phyloP scores from a whole-genome alignment of 208 protist species.

The Leishmania tarentolae region DNA sequence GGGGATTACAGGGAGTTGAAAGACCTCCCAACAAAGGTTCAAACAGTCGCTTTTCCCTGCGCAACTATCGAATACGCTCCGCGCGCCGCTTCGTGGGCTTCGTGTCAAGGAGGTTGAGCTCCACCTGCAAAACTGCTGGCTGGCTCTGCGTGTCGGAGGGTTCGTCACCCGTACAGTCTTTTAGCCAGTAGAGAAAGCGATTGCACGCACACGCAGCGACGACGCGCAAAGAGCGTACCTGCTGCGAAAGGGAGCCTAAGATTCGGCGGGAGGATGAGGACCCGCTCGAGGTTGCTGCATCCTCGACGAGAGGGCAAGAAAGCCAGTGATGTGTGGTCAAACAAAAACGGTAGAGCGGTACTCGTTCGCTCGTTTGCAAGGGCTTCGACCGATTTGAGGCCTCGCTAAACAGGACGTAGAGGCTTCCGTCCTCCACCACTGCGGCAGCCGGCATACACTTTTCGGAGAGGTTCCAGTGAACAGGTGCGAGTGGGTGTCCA shows the following conservation, averaged over 20 bases:
- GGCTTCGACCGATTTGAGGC: neutral
- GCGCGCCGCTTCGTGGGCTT: slow-evolving; percentile 12
- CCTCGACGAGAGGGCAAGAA: neutral
- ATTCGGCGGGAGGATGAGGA: neutral
- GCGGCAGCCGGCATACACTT: slow-evolving; percentile 4
- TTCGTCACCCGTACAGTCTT: neutral
- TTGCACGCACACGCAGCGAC: slow-evolving; percentile 14
- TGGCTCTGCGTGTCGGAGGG: neutral
- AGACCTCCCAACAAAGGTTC: neutral
- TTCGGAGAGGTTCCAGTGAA: neutral
- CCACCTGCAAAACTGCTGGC: slow-evolving; percentile 3
- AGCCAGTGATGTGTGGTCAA: slow-evolving; percentile 14
- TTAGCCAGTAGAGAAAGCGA: slow-evolving; percentile 17
- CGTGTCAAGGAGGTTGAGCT: slow-evolving; percentile 3
- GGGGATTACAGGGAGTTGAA: neutral
- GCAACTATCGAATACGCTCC: slow-evolving; percentile 10
- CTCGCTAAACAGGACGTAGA: slow-evolving; percentile 11
- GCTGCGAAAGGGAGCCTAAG: neutral
- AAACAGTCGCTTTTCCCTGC: neutral
- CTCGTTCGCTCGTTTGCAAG: neutral
- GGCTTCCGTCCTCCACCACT: slow-evolving; percentile 3
- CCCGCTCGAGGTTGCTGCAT: neutral
- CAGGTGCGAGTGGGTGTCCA: slow-evolving; percentile 4
- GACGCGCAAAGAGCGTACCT: neutral
- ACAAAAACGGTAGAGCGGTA: slow-evolving; percentile 12